Base-by-base conservation (phyloP, 495 filamentous ascomycete species). In the Podospora pseudocomata region DNA sequence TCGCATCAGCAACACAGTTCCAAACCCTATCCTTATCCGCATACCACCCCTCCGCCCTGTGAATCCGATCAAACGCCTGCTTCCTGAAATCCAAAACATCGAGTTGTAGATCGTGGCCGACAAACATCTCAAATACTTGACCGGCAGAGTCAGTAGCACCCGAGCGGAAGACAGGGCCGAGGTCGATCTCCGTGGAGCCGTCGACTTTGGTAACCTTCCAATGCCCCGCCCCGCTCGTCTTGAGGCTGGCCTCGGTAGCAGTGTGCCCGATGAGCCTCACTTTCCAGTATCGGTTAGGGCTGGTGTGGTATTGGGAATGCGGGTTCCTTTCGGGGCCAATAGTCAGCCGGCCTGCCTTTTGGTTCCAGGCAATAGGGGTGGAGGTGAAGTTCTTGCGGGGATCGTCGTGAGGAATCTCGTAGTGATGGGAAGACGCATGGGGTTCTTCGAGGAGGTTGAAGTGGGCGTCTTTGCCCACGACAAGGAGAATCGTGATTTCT, bases 381-480 rank as follows among this genome's bases (percentile, higher is more conserved):
- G 73, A 65, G 23, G 65, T 65, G 7, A 73, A 77, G 18, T 73
- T 61, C 34, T 67, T 62, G 3, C 69, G 70, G 2, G 69, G 44
- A 5, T 74, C 74, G 13, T 49, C 39, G 39, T 49, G 39, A 3
- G 39, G 39, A 16, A 13, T 49, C 39, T 49, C 39, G 39, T 49
- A 16, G 1, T 55, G 44, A 27, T 49, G n/a, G n/a, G 57, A 54
- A 7, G 32, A 30, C 27, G 73, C 72, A 18, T 72, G 73, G 6
- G 81, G 70, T 18, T 86, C 66, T 18, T 80, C 76, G 54, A 77
- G 62, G 0, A 78, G 75, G 58, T 76, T 73, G 57, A 84, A 82
- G 3, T 68, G 59, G 2, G 77, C 84, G 72, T 87, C 85, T 6
- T 73, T 73, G 5, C 86, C 86, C 6, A 87, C 83, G 15, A 86